phyloP scores from a whole-genome alignment of 345 rosid genomes.

The Psidium friedrichsthalianum region DNA sequence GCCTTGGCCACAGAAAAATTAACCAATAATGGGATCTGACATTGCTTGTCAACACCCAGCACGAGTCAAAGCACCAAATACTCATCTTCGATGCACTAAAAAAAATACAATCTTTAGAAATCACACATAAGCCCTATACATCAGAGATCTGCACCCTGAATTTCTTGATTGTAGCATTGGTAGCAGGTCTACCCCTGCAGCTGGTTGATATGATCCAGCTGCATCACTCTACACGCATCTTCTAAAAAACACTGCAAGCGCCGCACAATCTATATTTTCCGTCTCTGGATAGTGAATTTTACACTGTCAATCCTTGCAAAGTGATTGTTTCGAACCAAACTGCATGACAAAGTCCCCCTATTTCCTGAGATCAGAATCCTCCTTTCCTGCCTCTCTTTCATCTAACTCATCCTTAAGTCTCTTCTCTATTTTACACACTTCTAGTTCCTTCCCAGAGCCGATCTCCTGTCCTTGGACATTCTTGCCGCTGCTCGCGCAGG shows the following conservation, averaged over 20 bases:
- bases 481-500: slow-evolving; percentile 23
- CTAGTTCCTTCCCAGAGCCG: slow-evolving; percentile 7
- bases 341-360: neutral
- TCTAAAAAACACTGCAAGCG: neutral
- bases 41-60: neutral
- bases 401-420: neutral
- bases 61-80: neutral
- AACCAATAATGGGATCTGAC: neutral
- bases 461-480: slow-evolving; percentile 23
- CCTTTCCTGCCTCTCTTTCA: neutral
- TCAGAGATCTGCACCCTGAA: neutral
- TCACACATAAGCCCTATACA: neutral
- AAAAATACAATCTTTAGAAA: neutral
- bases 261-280: neutral
- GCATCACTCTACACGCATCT: neutral
- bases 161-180: neutral
- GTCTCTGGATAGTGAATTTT: neutral
- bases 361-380: neutral
- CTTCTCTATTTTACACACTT: neutral
- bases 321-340: neutral
- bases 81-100: neutral
- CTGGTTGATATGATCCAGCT: neutral
- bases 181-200: neutral
- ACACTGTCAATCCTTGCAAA: neutral
- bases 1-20: neutral